Conservation (phyloP, 768 basidiomycete genomes). For the Epithele typhae region DNA sequence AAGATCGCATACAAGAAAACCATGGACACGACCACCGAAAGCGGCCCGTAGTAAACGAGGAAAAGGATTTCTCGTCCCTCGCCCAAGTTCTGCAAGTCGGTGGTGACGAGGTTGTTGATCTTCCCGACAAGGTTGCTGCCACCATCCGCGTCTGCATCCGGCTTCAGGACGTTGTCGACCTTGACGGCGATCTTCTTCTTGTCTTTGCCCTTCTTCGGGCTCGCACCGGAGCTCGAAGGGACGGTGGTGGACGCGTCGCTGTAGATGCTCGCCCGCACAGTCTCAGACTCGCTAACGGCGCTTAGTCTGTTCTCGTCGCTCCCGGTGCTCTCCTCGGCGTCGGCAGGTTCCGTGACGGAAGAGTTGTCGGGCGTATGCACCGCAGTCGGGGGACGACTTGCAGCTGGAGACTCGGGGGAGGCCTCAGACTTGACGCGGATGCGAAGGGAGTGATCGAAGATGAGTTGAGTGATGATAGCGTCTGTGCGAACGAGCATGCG, state of each 20-base stretch:
- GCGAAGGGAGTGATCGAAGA: constrained; percentile 53
- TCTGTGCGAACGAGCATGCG: constrained; percentile 45
- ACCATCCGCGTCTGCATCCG: too few relatives aligned
- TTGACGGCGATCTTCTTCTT: constrained; percentile 9
- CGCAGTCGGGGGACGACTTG: constrained; percentile 22
- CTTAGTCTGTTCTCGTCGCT: constrained; percentile 3
- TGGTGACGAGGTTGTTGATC: constrained; percentile 66
- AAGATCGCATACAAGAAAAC: constrained; percentile 41
- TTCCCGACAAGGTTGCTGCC: constrained; percentile 58
- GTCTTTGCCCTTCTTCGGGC: constrained; percentile 7
- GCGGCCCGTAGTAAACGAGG: constrained; percentile 28
- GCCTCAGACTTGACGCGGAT: constrained; percentile 52
- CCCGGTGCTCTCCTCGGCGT: too few relatives aligned
- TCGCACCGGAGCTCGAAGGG: constrained; percentile 1
- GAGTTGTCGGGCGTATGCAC: constrained; percentile 23
- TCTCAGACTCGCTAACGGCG: constrained; percentile 18
- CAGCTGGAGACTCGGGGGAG: not conserved
- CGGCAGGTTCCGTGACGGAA: constrained; percentile 19
- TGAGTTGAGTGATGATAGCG: constrained; percentile 43
- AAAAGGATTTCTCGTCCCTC: constrained; percentile 5
- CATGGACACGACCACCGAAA: constrained; percentile 35
- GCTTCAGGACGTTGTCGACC: not conserved
- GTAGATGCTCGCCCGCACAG: constrained; percentile 9
- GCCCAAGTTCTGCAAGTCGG: constrained; percentile 40
- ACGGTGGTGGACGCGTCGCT: too few relatives aligned